phyloP scores from a whole-genome alignment of 495 filamentous ascomycete genomes.

The Lasiosphaeria miniovina region DNA sequence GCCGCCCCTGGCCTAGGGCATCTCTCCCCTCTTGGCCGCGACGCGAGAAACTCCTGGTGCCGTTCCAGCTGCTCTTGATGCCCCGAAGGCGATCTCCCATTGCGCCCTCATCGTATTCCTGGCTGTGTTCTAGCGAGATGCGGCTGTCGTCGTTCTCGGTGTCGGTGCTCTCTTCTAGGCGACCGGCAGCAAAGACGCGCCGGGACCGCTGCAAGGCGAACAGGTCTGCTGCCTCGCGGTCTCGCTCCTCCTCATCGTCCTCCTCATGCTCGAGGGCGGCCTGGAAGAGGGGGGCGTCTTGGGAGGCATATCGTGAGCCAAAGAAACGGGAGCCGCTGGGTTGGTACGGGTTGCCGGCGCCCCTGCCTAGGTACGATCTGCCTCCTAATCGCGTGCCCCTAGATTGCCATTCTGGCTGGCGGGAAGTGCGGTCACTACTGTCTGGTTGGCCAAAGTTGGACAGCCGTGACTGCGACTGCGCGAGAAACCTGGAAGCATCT shows the following conservation, averaged over 20 bases:
- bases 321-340: conserved; percentile 66
- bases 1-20: conserved; percentile 29
- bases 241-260: conserved; percentile 82
- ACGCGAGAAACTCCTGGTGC: conserved; percentile 40
- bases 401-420: conserved; percentile 34
- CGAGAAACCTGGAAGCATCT: conserved; percentile 98
- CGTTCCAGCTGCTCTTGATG: conserved; percentile 61
- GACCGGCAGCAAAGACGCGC: conserved; percentile 77
- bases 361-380: conserved; percentile 35
- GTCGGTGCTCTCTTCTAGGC: conserved; percentile 77
- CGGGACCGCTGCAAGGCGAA: conserved; percentile 88
- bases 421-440: conserved; percentile 41
- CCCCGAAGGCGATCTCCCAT: conserved; percentile 46
- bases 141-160: conserved; percentile 64
- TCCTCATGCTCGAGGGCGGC: conserved; percentile 80
- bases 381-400: conserved; percentile 36
- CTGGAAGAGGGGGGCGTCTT: conserved; percentile 88
- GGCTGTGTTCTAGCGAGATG: conserved; percentile 54
- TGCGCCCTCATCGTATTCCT: conserved; percentile 44
- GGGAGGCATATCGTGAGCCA: conserved; percentile 63
- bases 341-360: conserved; percentile 70
- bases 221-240: conserved; percentile 88
- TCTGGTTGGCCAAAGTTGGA: conserved; percentile 64
- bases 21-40: conserved; percentile 36
- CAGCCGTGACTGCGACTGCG: conserved; percentile 88